Base-by-base conservation (phyloP, 2,329 filamentous ascomycete genomes). In the Dactylellina cionopaga region DNA sequence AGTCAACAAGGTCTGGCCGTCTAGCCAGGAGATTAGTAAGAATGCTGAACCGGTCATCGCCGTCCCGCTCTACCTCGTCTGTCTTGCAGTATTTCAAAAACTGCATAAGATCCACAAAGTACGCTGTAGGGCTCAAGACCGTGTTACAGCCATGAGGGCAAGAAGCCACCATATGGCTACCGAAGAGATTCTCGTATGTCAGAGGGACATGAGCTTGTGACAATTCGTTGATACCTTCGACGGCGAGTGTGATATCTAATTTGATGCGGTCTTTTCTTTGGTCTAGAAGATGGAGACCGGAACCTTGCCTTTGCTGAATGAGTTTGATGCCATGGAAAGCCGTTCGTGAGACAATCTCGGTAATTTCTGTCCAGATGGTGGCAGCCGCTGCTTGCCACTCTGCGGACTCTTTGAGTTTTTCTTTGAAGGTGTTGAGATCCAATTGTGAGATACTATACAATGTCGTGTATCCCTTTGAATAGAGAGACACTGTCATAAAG, bases 51-150 rank as follows among this genome's bases (percentile, higher is more conserved):
- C 11, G 77, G 75, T 44, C n/a, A 13, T 76, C 44, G 33, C 39
- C 24, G 46, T 11, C 2, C 17, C 17, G 11, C 24, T 27, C 22
- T 29, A 13, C 6, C 7, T 13, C 29, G 5, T 51, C 17, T 6
- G 39, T 46, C 6, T 58, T 72, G 25, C 58, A 52, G 27, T 55
- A 65, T 37, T 60, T 63, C 41, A 17, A 78, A 68, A 74, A 76
- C 29, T 76, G 58, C 7, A 78, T 70, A 11, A 78, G 55, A 17
- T 78, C 77, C 2, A 78, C 76, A 33, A 77, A 74, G 49, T 78
- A 78, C 1, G 74, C 65, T 0, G 76, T 58, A 5, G 76, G 74
- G 44, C 63, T 64, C 15, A 46, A 55, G 33, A 77, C 68, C 2
- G 72, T 73, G 22, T 51, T 71, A 73, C 76, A 77, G 11, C 76